These are phyloP conservation scores for Termitomyces sp. DNA, from an alignment of 768 basidiomycete species.

Conservation along the genomic window DNA sequence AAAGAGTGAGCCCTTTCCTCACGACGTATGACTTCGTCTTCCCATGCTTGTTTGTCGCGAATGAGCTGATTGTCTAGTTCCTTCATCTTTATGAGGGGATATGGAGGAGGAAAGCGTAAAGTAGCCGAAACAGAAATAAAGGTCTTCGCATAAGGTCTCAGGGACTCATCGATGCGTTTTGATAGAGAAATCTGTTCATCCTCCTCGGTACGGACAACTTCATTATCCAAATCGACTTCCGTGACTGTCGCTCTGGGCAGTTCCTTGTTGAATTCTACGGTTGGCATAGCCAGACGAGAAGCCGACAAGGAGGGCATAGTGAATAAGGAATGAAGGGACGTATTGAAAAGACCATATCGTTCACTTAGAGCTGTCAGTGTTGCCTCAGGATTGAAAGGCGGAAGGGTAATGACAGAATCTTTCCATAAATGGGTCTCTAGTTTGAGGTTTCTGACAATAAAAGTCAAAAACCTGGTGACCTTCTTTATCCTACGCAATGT, in stretches of 20 bases:
- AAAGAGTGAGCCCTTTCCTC: conserved; percentile 56
- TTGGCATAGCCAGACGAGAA: conserved; percentile 24
- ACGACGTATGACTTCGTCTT: conserved; percentile 76
- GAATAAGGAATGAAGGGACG: conserved; percentile 19
- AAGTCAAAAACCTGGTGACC: conserved; percentile 86
- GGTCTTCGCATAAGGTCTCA: conserved; percentile 80
- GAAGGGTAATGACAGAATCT: conserved; percentile 75
- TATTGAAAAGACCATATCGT: conserved; percentile 14
- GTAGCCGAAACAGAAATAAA: conserved; percentile 95
- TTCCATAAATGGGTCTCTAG: conserved; percentile 94
- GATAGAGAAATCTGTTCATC: conserved; percentile 66
- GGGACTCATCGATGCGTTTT: conserved; percentile 69
- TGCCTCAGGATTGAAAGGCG: conserved; percentile 60
- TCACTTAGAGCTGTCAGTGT: conserved; percentile 39
- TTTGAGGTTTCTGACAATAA: conserved; percentile 90
- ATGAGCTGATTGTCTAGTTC: conserved; percentile 78
- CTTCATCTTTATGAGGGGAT: conserved; percentile 83
- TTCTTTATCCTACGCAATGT: conserved; percentile 84
- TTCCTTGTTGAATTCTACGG: conserved; percentile 4
- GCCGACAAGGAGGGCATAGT: conserved; percentile 23
- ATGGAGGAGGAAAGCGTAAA: conserved; percentile 87
- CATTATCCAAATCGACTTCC: conserved; percentile 29
- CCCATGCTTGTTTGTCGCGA: conserved; percentile 69
- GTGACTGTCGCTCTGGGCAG: conserved; percentile 15
- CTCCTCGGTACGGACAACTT: conserved; percentile 62